Percentiles rank a stretch among this genome's conserved stretches.
phyloP scores from a whole-genome alignment of 108 stramenopile genomes.

The Cyclotella sp. region DNA sequence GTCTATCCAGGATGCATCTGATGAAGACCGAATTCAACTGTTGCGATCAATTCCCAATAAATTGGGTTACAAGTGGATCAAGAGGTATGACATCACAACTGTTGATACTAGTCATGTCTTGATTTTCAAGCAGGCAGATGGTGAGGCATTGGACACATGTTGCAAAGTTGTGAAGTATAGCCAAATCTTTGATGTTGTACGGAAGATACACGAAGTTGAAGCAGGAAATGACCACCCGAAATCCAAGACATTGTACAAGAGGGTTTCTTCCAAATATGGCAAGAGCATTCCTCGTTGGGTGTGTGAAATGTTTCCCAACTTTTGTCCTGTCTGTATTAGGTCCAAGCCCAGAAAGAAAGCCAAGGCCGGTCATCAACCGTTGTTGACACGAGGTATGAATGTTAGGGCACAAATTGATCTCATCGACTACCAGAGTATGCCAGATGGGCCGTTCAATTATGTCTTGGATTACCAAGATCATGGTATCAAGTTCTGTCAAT shows the following conservation, averaged over 20 bases:
- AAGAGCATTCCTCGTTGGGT: background rate
- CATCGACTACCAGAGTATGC: constrained; percentile 45
- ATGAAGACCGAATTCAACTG: no score
- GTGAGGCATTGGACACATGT: no score
- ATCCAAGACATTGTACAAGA: background rate
- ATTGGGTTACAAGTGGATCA: no score
- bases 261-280: background rate
- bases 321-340: background rate
- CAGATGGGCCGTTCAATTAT: constrained; percentile 37
- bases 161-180: no score
- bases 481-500: constrained; percentile 13
- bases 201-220: no score
- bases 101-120: no score
- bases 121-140: no score
- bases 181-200: no score
- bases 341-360: background rate
- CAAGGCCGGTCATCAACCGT: constrained; percentile 8
- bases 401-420: constrained; percentile 27
- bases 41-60: no score
- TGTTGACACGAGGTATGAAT: constrained; percentile 30
- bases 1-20: no score
- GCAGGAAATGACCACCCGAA: background rate
- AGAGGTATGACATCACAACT: no score
- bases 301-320: background rate
- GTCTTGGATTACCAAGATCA: constrained; percentile 33